Conservation (phyloP, 2,329 filamentous ascomycete genomes). For the Mariannaea elegans region DNA sequence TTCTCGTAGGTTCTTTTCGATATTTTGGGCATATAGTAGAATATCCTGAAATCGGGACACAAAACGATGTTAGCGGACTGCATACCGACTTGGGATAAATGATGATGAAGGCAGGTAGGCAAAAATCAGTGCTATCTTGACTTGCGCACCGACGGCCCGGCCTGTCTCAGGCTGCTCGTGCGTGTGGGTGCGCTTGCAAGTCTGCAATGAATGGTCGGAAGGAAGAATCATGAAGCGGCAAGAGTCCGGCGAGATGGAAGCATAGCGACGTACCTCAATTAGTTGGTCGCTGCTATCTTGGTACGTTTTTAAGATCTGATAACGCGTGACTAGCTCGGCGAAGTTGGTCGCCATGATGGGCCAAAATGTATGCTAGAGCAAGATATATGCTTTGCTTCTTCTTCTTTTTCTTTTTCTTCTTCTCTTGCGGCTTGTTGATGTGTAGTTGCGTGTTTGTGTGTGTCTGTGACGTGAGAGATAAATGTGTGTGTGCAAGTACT, state of each 20-base stretch:
- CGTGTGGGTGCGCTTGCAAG: background rate
- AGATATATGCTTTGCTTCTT: background rate
- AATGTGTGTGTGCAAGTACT: conserved; percentile 1
- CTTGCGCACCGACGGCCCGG: background rate
- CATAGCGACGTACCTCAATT: conserved; percentile 53
- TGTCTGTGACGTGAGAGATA: background rate
- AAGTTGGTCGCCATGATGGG: conserved; percentile 44
- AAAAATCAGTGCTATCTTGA: background rate
- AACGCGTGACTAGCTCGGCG: conserved; percentile 58
- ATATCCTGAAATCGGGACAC: conserved; percentile 39
- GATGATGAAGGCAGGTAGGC: background rate
- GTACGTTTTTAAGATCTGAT: conserved; percentile 53
- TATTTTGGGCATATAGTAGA: conserved; percentile 46
- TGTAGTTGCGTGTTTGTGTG: too few species aligned
- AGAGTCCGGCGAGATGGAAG: background rate
- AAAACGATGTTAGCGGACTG: conserved; percentile 9
- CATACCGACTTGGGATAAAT: background rate
- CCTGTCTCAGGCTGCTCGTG: background rate
- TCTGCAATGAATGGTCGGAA: background rate
- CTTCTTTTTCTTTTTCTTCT: background rate
- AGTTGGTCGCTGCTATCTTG: conserved; percentile 54
- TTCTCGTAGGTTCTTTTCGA: conserved; percentile 53
- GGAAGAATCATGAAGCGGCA: background rate
- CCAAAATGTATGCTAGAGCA: background rate
- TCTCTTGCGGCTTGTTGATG: background rate